phyloP scores from a whole-genome alignment of 257 asterid species.

The Paraleonurus japonicus region DNA sequence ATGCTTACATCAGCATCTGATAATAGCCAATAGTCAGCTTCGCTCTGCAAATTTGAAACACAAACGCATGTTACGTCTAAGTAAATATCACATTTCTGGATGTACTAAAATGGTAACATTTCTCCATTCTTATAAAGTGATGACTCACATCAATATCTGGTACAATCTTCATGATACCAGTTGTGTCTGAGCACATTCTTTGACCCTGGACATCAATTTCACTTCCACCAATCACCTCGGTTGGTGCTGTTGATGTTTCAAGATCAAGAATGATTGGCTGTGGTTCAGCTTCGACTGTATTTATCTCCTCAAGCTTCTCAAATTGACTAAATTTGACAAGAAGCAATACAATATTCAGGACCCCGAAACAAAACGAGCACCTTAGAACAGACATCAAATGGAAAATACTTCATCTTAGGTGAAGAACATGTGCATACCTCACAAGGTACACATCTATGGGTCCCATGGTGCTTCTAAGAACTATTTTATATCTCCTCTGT shows the following conservation, averaged over 20 bases:
- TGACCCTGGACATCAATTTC: conserved; percentile 36
- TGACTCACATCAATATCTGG: conserved; percentile 79
- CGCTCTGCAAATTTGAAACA: conserved; percentile 44
- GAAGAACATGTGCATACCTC: conserved; percentile 41
- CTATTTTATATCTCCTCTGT: conserved; percentile 73
- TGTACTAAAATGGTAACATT: conserved; percentile 1
- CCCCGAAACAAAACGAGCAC: neutral
- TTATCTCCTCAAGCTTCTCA: conserved; percentile 65
- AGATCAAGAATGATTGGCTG: conserved; percentile 49
- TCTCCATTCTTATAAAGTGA: neutral
- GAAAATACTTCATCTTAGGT: neutral
- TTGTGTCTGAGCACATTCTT: conserved; percentile 41
- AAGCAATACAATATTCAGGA: conserved; percentile 2
- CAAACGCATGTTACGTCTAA: neutral
- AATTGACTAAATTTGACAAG: conserved; percentile 45
- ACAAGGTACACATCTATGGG: conserved; percentile 75
- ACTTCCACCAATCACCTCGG: conserved; percentile 45
- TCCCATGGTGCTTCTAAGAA: conserved; percentile 81
- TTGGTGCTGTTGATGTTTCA: conserved; percentile 40
- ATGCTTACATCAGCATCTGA: conserved; percentile 60
- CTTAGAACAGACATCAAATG: neutral
- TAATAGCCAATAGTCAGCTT: conserved; percentile 62
- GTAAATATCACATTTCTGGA: neutral
- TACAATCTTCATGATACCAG: conserved; percentile 69
- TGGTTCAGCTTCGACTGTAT: conserved; percentile 37